Evolutionary conservation across 2,329 filamentous ascomycete genomes (phyloP).

Genomic region (Emericellopsis cladophorae): DNA sequence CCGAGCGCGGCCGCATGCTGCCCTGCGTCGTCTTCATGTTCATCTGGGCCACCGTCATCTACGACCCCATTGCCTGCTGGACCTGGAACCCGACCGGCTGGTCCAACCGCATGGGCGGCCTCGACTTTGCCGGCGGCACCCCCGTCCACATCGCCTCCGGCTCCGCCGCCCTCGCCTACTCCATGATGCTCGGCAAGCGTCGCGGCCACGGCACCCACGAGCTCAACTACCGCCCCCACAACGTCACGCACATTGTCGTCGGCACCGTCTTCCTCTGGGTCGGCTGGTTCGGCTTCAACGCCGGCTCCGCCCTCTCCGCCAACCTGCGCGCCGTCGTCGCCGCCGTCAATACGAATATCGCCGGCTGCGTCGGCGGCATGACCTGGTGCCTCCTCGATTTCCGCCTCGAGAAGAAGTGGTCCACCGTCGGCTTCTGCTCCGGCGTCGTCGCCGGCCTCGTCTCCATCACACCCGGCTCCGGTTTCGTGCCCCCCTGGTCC

Average conservation of each 20-base stretch:
- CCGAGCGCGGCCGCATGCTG: constrained; percentile 78
- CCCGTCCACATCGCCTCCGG: constrained; percentile 84
- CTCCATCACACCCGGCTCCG: constrained; percentile 78
- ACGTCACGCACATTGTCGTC: constrained; percentile 83
- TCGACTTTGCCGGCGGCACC: constrained; percentile 84
- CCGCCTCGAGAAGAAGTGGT: constrained; percentile 81
- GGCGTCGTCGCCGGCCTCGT: constrained; percentile 81
- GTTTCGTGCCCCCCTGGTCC: constrained; percentile 73
- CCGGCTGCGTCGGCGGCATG: constrained; percentile 72
- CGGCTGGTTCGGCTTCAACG: constrained; percentile 93
- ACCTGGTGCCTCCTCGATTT: constrained; percentile 88
- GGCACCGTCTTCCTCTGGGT: constrained; percentile 93
- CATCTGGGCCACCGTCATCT: constrained; percentile 79
- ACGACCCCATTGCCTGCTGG: constrained; percentile 91
- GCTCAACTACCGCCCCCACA: constrained; percentile 85
- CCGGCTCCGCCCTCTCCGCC: constrained; percentile 67
- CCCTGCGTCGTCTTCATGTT: constrained; percentile 90
- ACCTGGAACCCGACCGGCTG: constrained; percentile 81
- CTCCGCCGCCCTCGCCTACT: constrained; percentile 74
- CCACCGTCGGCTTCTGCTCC: constrained; percentile 85
- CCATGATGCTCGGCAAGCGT: constrained; percentile 80
- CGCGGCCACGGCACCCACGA: constrained; percentile 77
- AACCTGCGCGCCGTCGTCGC: constrained; percentile 82
- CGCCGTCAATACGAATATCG: constrained; percentile 72
- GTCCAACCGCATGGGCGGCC: constrained; percentile 65